phyloP scores from a whole-genome alignment of 2,329 filamentous ascomycete species.

The Fusarium incarnatum region DNA sequence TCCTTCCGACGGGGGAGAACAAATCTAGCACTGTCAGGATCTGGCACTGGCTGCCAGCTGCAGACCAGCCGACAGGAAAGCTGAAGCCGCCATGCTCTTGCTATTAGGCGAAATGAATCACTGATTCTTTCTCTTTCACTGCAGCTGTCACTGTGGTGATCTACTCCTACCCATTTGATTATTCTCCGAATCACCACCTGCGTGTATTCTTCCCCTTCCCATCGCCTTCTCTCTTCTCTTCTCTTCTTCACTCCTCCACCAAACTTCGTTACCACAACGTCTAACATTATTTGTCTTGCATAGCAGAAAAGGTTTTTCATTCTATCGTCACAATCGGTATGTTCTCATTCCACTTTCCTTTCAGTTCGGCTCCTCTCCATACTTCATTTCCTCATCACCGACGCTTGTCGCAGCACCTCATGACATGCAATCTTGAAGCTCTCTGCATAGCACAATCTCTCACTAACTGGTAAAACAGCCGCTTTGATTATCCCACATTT shows the following conservation, averaged over 20 bases:
- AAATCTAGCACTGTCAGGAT: conserved; percentile 9
- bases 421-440: not conserved
- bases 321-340: conserved; percentile 28
- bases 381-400: not conserved
- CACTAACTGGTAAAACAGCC: conserved; percentile 27
- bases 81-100: not conserved
- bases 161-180: conserved; percentile 18
- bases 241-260: conserved; percentile 17
- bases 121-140: conserved; percentile 10
- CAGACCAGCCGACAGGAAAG: conserved; percentile 20
- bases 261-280: conserved; percentile 26
- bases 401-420: not conserved
- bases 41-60: conserved; percentile 30
- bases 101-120: conserved; percentile 38
- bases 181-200: conserved; percentile 20
- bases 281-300: conserved; percentile 28
- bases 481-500: conserved; percentile 34
- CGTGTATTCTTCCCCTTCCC: conserved; percentile 19
- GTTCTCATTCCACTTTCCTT: not conserved
- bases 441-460: not conserved
- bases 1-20: not conserved
- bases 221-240: conserved; percentile 23
- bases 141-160: not conserved
- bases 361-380: not conserved
- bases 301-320: conserved; percentile 13